A percentile compares a stretch with the other conserved stretches of the same genome.
Conservation (phyloP, 768 basidiomycete genomes). For the Rhodotorula taiwanensis region DNA sequence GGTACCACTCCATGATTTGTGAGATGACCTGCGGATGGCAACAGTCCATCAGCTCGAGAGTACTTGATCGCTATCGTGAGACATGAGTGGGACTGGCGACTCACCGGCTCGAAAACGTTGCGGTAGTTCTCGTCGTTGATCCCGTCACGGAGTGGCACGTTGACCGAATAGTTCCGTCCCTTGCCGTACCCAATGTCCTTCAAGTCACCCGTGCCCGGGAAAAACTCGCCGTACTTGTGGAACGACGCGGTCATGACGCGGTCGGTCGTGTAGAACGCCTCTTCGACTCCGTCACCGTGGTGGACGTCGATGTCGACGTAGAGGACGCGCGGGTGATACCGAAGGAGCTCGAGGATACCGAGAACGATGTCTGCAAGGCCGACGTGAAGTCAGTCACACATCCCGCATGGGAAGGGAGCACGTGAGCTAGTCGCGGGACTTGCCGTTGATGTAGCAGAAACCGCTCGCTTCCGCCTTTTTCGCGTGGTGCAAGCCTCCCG, state of each 20-base stretch:
- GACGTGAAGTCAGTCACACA: background rate
- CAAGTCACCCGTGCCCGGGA: conserved; percentile 96
- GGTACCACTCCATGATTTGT: conserved; percentile 88
- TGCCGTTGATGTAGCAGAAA: conserved; percentile 98
- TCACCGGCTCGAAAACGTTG: conserved; percentile 87
- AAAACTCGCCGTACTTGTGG: conserved; percentile 98
- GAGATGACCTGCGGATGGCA: conserved; percentile 63
- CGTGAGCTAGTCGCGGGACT: conserved; percentile 22
- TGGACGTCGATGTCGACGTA: conserved; percentile 99
- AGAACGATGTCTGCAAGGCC: conserved; percentile 75
- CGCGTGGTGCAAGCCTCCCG: conserved; percentile 94
- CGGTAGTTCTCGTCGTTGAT: conserved; percentile 92
- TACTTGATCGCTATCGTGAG: no score
- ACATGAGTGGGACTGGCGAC: conserved; percentile 40
- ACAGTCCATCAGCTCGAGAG: no score
- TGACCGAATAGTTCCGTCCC: conserved; percentile 87
- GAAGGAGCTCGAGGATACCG: conserved; percentile 85
- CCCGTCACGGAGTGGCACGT: conserved; percentile 90
- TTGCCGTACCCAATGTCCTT: conserved; percentile 92
- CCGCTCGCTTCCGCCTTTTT: conserved; percentile 99
- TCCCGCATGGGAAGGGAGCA: background rate
- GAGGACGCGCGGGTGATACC: conserved; percentile 83
- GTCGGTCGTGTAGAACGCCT: conserved; percentile 98
- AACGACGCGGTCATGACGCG: conserved; percentile 97
- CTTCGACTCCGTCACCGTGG: conserved; percentile 98